These are phyloP conservation scores for Ailanthus altissimus DNA, from an alignment of 345 rosid species.

Conservation along the genomic window DNA sequence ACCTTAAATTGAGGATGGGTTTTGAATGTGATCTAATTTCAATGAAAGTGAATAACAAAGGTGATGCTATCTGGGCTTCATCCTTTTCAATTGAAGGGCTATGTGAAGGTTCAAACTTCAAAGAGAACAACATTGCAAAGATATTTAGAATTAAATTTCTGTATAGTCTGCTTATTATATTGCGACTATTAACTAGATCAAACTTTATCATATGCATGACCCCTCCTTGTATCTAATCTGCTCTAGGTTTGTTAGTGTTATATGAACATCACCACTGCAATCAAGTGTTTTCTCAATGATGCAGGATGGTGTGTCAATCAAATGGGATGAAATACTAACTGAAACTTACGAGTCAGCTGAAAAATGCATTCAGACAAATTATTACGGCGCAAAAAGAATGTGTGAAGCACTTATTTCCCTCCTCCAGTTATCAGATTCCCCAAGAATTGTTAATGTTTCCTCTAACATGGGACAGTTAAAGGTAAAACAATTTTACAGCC, in stretches of 20 bases:
- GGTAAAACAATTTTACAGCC: slow-evolving; percentile 31
- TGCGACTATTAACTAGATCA: too few species aligned
- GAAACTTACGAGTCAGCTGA: slow-evolving; percentile 38
- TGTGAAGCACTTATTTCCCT: slow-evolving; percentile 46
- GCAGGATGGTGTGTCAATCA: slow-evolving; percentile 26
- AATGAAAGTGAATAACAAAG: neutral
- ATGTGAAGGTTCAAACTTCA: neutral
- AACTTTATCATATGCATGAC: neutral
- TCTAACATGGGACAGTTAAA: slow-evolving; percentile 42
- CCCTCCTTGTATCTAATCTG: neutral
- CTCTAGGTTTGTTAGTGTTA: neutral
- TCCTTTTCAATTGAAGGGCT: too few species aligned
- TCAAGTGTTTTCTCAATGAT: neutral
- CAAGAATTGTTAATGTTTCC: slow-evolving; percentile 52
- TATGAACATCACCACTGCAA: neutral
- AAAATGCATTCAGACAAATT: slow-evolving; percentile 46
- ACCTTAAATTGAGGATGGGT: neutral
- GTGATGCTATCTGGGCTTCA: neutral
- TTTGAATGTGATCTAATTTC: neutral
- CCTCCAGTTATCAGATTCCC: slow-evolving; percentile 48
- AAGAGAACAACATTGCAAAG: neutral
- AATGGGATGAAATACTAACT: slow-evolving; percentile 33
- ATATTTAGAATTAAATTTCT: neutral
- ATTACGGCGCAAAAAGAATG: slow-evolving; percentile 55
- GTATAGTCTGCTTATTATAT: too few species aligned